Evolutionary conservation across 306 rosid genomes (phyloP).

Genomic region (Senna tora): DNA sequence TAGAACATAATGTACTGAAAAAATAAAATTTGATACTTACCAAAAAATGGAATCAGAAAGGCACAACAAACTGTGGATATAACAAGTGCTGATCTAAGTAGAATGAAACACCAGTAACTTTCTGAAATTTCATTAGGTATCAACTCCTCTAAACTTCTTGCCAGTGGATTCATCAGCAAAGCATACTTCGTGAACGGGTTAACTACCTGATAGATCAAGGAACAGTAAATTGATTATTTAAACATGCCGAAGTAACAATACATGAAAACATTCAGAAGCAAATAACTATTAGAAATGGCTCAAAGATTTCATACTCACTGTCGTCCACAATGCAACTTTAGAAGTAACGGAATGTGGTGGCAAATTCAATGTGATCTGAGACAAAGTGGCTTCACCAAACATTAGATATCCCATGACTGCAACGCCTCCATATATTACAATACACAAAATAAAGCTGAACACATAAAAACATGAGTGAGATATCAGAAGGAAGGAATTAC

Average conservation of each 20-base stretch:
- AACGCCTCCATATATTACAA: constrained; percentile 66
- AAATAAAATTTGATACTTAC: constrained; percentile 46
- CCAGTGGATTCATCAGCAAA: constrained; percentile 79
- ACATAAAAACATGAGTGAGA: not conserved
- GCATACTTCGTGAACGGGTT: constrained; percentile 90
- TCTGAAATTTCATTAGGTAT: constrained; percentile 52
- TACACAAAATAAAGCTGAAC: constrained; percentile 67
- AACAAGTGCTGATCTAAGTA: constrained; percentile 69
- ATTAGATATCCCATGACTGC: constrained; percentile 80
- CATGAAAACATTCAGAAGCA: not conserved
- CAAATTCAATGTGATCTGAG: constrained; percentile 86
- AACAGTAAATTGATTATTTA: not conserved
- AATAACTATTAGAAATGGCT: constrained; percentile 1
- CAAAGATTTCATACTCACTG: constrained; percentile 54
- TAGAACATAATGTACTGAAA: not conserved
- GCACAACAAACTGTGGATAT: constrained; percentile 74
- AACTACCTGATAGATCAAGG: constrained; percentile 61
- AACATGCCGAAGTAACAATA: constrained; percentile 5
- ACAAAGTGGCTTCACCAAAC: constrained; percentile 73
- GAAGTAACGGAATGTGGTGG: constrained; percentile 61
- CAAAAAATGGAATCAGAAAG: constrained; percentile 83
- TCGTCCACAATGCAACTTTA: constrained; percentile 76
- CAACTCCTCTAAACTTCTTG: constrained; percentile 89
- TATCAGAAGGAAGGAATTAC: not conserved
- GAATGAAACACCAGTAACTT: constrained; percentile 57